phyloP scores from a whole-genome alignment of 495 filamentous ascomycete species.

The Lindgomyces ingoldianus region DNA sequence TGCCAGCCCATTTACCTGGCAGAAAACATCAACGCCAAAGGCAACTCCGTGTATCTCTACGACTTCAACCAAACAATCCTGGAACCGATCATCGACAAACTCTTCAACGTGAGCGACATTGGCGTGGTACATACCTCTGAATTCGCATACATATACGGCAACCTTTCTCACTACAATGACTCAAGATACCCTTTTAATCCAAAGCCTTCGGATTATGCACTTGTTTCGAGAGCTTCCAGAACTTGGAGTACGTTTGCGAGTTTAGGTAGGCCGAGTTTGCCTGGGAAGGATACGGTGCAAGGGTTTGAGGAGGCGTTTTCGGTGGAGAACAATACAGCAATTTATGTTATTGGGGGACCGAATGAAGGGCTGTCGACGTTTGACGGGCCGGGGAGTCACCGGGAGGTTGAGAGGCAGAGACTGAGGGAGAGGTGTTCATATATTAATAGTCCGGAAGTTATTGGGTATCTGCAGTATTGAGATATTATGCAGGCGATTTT shows the following conservation, averaged over 20 bases:
- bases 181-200: constrained; percentile 7
- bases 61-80: constrained; percentile 28
- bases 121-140: constrained; percentile 25
- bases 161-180: constrained; percentile 14
- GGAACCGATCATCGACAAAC: constrained; percentile 2
- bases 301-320: neutral
- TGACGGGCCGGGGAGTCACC: neutral
- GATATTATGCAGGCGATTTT: too few relatives aligned
- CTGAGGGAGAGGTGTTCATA: constrained; percentile 26
- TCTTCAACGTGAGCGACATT: constrained; percentile 1
- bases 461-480: constrained; percentile 18
- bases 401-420: constrained; percentile 11
- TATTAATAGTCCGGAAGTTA: constrained; percentile 15
- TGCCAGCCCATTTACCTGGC: constrained; percentile 23
- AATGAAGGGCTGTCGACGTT: constrained; percentile 7
- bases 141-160: constrained; percentile 24
- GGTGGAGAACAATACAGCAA: neutral
- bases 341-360: constrained; percentile 22
- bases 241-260: constrained; percentile 18
- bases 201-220: neutral
- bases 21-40: constrained; percentile 15
- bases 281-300: neutral
- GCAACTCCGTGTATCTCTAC: constrained; percentile 9
- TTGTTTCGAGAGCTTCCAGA: neutral
- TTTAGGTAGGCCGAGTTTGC: neutral